phyloP scores from a whole-genome alignment of 73 alveolate species.

The Paramecium biaurelia region DNA sequence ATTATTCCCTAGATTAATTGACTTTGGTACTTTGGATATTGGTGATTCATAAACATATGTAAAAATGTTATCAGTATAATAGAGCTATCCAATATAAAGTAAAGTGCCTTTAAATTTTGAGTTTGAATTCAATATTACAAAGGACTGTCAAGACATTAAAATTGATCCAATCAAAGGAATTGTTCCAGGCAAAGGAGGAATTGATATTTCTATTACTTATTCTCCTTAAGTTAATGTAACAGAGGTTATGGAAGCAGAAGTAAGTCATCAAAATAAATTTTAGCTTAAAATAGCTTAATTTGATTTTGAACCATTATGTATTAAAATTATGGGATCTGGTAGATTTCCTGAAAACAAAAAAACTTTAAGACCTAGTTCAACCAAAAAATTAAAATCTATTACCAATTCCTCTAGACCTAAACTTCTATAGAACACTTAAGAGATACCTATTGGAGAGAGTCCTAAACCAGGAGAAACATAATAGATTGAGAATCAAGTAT shows the following conservation, averaged over 20 bases:
- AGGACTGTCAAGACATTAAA: slow-evolving; percentile 84
- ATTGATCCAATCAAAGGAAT: slow-evolving; percentile 82
- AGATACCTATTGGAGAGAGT: background rate
- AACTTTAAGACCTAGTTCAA: background rate
- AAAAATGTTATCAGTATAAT: background rate
- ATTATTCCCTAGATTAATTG: slow-evolving; percentile 89
- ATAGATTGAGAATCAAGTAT: background rate
- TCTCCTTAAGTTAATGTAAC: slow-evolving; percentile 88
- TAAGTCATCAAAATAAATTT: background rate
- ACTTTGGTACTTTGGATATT: slow-evolving; percentile 83
- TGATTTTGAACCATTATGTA: slow-evolving; percentile 63
- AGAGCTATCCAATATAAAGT: slow-evolving; percentile 79
- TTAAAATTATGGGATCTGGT: slow-evolving; percentile 64
- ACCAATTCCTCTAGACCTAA: background rate
- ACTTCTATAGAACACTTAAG: background rate
- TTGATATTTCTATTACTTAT: slow-evolving; percentile 72
- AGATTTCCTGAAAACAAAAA: slow-evolving; percentile 34
- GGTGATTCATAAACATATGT: slow-evolving; percentile 77
- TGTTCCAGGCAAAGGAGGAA: slow-evolving; percentile 73
- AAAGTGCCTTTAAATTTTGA: slow-evolving; percentile 90
- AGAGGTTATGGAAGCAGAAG: slow-evolving; percentile 83
- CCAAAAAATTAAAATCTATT: slow-evolving; percentile 27
- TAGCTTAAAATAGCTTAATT: slow-evolving; percentile 54
- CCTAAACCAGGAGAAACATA: background rate
- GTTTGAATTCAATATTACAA: slow-evolving; percentile 81